phyloP scores from a whole-genome alignment of 2,329 filamentous ascomycete genomes.

The Penicillium sp. region DNA sequence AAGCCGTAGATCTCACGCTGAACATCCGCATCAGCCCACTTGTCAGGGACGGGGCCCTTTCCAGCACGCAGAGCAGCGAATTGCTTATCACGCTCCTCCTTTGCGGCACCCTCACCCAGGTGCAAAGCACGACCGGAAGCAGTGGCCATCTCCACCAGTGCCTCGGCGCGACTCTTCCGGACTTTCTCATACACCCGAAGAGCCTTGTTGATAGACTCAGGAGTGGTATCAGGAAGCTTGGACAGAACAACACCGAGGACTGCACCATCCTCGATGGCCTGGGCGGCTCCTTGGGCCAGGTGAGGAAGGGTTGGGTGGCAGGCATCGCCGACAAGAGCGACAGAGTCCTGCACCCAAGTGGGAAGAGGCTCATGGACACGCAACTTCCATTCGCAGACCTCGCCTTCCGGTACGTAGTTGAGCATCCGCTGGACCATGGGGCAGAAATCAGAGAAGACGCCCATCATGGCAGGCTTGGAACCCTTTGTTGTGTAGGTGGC shows the following conservation, averaged over 20 bases:
- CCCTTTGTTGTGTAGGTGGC: constrained; percentile 66
- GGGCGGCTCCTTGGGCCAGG: constrained; percentile 65
- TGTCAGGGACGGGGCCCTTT: constrained; percentile 57
- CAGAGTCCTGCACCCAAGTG: constrained; percentile 60
- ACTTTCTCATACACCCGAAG: constrained; percentile 59
- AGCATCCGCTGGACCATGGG: constrained; percentile 63
- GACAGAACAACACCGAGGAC: constrained; percentile 57
- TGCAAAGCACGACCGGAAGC: constrained; percentile 57
- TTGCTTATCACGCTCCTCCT: constrained; percentile 59
- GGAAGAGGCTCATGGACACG: constrained; percentile 63
- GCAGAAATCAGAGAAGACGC: constrained; percentile 62
- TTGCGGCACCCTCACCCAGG: constrained; percentile 59
- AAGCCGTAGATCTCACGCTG: constrained; percentile 67
- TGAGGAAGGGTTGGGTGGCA: constrained; percentile 67
- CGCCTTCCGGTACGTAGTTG: constrained; percentile 63
- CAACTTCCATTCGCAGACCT: constrained; percentile 68
- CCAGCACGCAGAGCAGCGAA: constrained; percentile 56
- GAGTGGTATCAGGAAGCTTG: constrained; percentile 49
- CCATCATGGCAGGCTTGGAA: constrained; percentile 62
- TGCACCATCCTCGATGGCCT: constrained; percentile 65
- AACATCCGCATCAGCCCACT: constrained; percentile 71
- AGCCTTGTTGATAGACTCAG: constrained; percentile 53
- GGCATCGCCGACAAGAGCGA: constrained; percentile 60
- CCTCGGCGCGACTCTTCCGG: constrained; percentile 59
- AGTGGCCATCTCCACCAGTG: constrained; percentile 59